phyloP scores from a whole-genome alignment of 208 protist species.

The Crithidia fasciculata region DNA sequence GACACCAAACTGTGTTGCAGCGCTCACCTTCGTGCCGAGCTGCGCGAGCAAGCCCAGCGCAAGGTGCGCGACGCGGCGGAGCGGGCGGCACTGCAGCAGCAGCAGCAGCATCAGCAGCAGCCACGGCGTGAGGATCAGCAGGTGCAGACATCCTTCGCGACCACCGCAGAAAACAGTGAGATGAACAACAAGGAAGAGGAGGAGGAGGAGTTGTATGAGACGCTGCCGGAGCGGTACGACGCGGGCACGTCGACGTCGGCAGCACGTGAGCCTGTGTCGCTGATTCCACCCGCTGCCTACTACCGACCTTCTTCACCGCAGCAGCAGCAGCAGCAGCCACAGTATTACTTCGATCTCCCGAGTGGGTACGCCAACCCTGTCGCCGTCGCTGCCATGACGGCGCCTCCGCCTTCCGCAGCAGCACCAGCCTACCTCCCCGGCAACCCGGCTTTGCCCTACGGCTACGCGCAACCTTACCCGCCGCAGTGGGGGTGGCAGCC shows the following conservation, averaged over 20 bases:
- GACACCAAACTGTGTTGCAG: slow-evolving; percentile 40
- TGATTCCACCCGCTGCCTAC: slow-evolving; percentile 29
- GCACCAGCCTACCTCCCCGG: not conserved
- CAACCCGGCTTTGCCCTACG: slow-evolving; percentile 10
- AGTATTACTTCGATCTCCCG: slow-evolving; percentile 18
- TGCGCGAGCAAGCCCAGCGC: slow-evolving; percentile 16
- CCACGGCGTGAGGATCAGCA: slow-evolving; percentile 20
- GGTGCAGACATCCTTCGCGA: slow-evolving; percentile 29
- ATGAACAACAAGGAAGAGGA: not conserved
- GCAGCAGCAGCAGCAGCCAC: slow-evolving; percentile 1
- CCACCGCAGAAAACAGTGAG: slow-evolving; percentile 1
- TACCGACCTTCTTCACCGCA: slow-evolving; percentile 2
- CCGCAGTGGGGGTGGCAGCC: slow-evolving; percentile 2
- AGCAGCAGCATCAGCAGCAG: slow-evolving; percentile 4
- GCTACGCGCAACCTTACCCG: not conserved
- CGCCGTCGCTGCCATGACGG: slow-evolving; percentile 17
- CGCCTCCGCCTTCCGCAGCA: not conserved
- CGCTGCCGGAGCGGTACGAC: slow-evolving; percentile 8
- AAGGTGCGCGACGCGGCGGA: not conserved
- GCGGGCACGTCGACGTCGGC: slow-evolving; percentile 15
- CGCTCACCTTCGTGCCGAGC: slow-evolving; percentile 39
- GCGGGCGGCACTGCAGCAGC: slow-evolving; percentile 1
- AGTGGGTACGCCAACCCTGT: slow-evolving; percentile 8
- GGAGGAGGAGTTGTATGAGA: not conserved
- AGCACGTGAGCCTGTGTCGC: not conserved